phyloP scores from a whole-genome alignment of 2,329 filamentous ascomycete genomes.

The Monilinia fructigena region DNA sequence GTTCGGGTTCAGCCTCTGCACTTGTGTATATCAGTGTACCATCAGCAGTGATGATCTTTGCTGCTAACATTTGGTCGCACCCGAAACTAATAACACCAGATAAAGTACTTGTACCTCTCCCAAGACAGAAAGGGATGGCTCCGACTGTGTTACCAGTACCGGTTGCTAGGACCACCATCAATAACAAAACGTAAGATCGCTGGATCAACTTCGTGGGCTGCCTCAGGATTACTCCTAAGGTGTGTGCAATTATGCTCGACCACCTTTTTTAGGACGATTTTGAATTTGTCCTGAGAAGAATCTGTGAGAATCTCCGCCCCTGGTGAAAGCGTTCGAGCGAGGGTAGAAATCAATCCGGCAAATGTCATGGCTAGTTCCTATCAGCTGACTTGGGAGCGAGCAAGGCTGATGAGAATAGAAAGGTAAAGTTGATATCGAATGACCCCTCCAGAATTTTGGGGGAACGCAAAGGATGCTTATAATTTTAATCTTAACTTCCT shows the following conservation, averaged over 20 bases:
- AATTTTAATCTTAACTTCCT: too few species aligned
- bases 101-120: neutral
- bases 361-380: neutral
- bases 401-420: too few species aligned
- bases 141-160: neutral
- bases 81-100: neutral
- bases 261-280: neutral
- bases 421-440: too few species aligned
- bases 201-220: neutral
- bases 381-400: too few species aligned
- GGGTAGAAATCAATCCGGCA: neutral
- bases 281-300: neutral
- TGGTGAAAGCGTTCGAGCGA: neutral
- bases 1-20: neutral
- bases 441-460: too few species aligned
- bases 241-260: neutral
- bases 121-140: conserved; percentile 6
- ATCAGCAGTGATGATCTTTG: neutral
- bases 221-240: neutral
- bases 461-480: too few species aligned
- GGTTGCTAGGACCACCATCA: neutral
- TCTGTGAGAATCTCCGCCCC: neutral
- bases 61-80: conserved; percentile 1
- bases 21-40: neutral
- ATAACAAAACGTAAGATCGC: neutral